These are phyloP conservation scores for Heliocybe sulcata DNA, from an alignment of 1,284 basidiomycete species.

Conservation along the genomic window DNA sequence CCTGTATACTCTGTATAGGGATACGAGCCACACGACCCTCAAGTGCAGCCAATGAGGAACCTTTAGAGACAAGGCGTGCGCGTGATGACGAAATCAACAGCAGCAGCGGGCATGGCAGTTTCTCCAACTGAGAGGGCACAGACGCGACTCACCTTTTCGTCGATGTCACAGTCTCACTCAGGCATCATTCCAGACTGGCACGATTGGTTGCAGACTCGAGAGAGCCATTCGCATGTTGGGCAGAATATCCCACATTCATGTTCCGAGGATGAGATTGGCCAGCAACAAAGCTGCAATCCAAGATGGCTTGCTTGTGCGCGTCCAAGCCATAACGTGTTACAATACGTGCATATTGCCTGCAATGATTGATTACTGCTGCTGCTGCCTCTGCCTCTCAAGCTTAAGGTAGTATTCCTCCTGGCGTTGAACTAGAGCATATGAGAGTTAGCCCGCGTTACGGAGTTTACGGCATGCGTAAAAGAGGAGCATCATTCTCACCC, in stretches of 20 bases:
- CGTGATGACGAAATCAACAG: too few species aligned
- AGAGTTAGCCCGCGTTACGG: constrained; percentile 9
- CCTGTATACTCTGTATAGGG: too few species aligned
- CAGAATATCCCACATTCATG: background rate
- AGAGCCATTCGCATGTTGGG: background rate
- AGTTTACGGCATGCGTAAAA: background rate
- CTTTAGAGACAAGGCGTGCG: too few species aligned
- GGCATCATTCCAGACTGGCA: too few species aligned
- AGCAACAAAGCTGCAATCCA: background rate
- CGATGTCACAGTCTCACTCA: too few species aligned
- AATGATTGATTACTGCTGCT: background rate
- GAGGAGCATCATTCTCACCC: constrained; percentile 39
- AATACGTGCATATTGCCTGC: background rate
- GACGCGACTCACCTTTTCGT: too few species aligned
- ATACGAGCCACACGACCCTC: too few species aligned
- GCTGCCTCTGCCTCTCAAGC: constrained; percentile 39
- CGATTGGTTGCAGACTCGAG: background rate
- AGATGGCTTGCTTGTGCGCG: background rate
- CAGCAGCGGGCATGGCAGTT: too few species aligned
- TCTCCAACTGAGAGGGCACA: too few species aligned
- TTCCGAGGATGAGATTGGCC: background rate
- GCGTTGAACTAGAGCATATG: constrained; percentile 48
- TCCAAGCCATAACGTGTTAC: background rate
- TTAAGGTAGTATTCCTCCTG: constrained; percentile 82
- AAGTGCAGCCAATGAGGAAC: too few species aligned